Evolutionary conservation across 108 stramenopile genomes (phyloP).

Genomic region (Nitzschia sp.): DNA sequence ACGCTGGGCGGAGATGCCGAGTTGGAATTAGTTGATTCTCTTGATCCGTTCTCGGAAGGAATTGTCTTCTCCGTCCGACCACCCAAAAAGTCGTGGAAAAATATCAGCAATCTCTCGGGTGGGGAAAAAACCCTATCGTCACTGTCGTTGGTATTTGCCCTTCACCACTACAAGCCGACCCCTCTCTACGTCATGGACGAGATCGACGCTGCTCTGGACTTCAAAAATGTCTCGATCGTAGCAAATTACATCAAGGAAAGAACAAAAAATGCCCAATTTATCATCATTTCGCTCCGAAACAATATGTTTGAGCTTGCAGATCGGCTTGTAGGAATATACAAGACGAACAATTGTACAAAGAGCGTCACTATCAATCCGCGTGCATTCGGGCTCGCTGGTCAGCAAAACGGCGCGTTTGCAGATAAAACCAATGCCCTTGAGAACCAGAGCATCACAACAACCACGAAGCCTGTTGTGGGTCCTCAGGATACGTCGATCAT

Average conservation of each 20-base stretch:
- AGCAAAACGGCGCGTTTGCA: slow-evolving; percentile 14
- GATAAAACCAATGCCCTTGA: background rate
- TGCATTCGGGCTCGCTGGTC: slow-evolving; percentile 20
- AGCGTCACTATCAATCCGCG: slow-evolving; percentile 94
- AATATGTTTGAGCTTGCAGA: slow-evolving; percentile 99
- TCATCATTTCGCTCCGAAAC: slow-evolving; percentile 98
- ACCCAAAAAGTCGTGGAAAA: slow-evolving; percentile 99
- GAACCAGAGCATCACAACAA: no score
- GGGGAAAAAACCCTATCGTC: slow-evolving; percentile 99
- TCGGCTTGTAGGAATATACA: slow-evolving; percentile 98
- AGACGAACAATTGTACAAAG: slow-evolving; percentile 96
- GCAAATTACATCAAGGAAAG: slow-evolving; percentile 99
- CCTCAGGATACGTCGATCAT: no score
- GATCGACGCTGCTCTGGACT: slow-evolving; percentile 99
- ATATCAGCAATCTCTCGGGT: slow-evolving; percentile 96
- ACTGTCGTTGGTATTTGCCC: slow-evolving; percentile 98
- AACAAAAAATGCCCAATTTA: slow-evolving; percentile 98
- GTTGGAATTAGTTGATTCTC: slow-evolving; percentile 97
- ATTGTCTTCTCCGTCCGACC: slow-evolving; percentile 98
- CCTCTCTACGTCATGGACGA: slow-evolving; percentile 99
- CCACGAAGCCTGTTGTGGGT: no score
- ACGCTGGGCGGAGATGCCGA: slow-evolving; percentile 99
- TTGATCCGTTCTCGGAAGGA: slow-evolving; percentile 98
- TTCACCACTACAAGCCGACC: slow-evolving; percentile 99
- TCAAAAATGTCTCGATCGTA: slow-evolving; percentile 99